Percentiles rank a stretch among this genome's conserved stretches.
phyloP scores from a whole-genome alignment of 2,329 filamentous ascomycete species.

The Bipolaris bicolor region DNA sequence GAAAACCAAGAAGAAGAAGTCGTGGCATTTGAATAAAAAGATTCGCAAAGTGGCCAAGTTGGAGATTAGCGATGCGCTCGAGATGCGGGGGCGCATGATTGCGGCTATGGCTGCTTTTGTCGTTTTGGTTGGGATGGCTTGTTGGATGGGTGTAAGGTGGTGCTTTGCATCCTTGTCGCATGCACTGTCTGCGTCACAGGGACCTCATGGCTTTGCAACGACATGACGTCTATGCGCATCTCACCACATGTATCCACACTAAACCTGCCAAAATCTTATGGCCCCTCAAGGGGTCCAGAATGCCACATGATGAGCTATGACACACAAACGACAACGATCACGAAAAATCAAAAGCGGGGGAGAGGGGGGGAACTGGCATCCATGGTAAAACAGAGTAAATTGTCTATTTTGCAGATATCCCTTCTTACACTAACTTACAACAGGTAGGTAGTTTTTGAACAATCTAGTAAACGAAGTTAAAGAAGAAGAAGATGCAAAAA shows the following conservation, averaged over 20 bases:
- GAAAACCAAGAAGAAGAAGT: slow-evolving; percentile 12
- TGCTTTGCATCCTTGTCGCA: slow-evolving; percentile 9
- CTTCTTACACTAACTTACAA: slow-evolving; percentile 1
- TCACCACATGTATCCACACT: no score
- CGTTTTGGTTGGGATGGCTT: slow-evolving; percentile 19
- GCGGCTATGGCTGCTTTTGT: slow-evolving; percentile 53
- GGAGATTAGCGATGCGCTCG: slow-evolving; percentile 69
- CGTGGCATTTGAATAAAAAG: slow-evolving; percentile 52
- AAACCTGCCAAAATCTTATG: no score
- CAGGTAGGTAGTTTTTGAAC: not conserved
- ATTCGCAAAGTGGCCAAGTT: slow-evolving; percentile 64
- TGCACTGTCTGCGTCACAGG: not conserved
- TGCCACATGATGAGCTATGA: not conserved
- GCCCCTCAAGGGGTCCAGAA: not conserved
- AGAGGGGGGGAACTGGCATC: no score
- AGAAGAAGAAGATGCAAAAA: not conserved
- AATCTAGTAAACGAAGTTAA: not conserved
- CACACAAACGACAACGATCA: not conserved
- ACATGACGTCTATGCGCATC: not conserved
- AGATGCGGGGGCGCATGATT: slow-evolving; percentile 63
- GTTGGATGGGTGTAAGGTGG: slow-evolving; percentile 34
- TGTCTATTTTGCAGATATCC: not conserved
- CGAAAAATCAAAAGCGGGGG: not conserved
- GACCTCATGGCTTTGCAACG: not conserved
- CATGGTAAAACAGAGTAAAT: not conserved